These are phyloP conservation scores for Phanerodontia chrysosporium DNA, from an alignment of 768 basidiomycete species.

Conservation along the genomic window DNA sequence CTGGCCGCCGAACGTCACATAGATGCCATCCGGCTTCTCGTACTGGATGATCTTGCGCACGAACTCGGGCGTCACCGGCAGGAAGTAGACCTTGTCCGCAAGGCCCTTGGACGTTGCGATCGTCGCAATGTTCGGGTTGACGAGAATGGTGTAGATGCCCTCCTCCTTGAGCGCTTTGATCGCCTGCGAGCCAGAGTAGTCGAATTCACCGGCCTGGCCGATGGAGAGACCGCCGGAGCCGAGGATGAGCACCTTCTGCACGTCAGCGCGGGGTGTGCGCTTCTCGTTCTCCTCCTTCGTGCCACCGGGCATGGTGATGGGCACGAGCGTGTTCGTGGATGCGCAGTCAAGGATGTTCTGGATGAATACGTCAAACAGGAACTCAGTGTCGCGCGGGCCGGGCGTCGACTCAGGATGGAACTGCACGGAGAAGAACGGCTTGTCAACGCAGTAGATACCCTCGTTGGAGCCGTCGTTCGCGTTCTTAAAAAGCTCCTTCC, in stretches of 20 bases:
- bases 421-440: constrained; percentile 98
- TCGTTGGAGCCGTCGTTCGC: constrained; percentile 98
- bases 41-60: constrained; percentile 98
- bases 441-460: constrained; percentile 89
- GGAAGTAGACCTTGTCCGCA: constrained; percentile 99
- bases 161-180: constrained; percentile 99
- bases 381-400: constrained; percentile 97
- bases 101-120: constrained; percentile 96
- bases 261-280: constrained; percentile 66
- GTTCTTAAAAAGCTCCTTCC: constrained; percentile 94
- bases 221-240: constrained; percentile 98
- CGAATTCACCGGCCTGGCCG: constrained; percentile 98
- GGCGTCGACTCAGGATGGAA: constrained; percentile 98
- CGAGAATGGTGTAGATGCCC: constrained; percentile 97
- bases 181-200: constrained; percentile 98
- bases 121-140: constrained; percentile 99
- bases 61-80: constrained; percentile 97
- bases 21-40: constrained; percentile 98
- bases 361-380: constrained; percentile 97
- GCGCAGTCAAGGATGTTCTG: constrained; percentile 77
- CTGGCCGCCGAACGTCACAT: constrained; percentile 97
- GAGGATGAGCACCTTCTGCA: constrained; percentile 92
- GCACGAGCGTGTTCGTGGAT: constrained; percentile 46
- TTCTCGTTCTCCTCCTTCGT: constrained; percentile 78
- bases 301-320: constrained; percentile 74